phyloP scores from a whole-genome alignment of 345 rosid species.

The Eucalyptus melliodora region DNA sequence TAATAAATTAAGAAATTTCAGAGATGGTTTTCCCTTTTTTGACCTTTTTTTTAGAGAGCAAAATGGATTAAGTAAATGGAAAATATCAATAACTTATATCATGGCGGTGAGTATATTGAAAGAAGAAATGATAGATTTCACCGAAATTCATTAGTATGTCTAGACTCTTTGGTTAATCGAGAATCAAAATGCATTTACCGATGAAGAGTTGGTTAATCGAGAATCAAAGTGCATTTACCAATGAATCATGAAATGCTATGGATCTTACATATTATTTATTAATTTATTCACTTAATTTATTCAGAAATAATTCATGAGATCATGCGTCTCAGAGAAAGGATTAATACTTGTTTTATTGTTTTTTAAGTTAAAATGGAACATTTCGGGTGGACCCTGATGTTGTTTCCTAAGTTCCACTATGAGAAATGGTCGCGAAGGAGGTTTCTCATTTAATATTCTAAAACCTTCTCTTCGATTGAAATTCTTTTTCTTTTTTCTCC shows the following conservation, averaged over 20 bases:
- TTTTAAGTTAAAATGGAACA: no score
- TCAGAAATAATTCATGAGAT: neutral
- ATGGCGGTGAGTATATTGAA: no score
- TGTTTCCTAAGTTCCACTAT: neutral
- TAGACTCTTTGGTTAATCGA: neutral
- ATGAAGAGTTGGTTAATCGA: neutral
- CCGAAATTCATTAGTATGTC: neutral
- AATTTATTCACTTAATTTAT: neutral
- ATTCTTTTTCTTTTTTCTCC: fast-evolving
- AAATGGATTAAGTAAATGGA: no score
- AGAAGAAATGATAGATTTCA: no score
- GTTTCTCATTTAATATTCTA: neutral
- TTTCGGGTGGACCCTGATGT: neutral
- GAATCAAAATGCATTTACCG: neutral
- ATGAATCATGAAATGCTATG: neutral
- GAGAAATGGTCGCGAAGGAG: neutral
- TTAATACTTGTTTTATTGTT: no score
- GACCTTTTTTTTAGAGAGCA: no score
- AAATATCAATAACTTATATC: fast-evolving
- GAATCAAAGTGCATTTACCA: neutral
- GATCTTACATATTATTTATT: neutral
- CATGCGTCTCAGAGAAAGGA: fast-evolving
- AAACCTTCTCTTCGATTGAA: neutral
- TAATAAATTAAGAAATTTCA: no score
- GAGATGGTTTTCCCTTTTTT: no score